phyloP scores from a whole-genome alignment of 768 basidiomycete species.

The Tulasnella sp. region DNA sequence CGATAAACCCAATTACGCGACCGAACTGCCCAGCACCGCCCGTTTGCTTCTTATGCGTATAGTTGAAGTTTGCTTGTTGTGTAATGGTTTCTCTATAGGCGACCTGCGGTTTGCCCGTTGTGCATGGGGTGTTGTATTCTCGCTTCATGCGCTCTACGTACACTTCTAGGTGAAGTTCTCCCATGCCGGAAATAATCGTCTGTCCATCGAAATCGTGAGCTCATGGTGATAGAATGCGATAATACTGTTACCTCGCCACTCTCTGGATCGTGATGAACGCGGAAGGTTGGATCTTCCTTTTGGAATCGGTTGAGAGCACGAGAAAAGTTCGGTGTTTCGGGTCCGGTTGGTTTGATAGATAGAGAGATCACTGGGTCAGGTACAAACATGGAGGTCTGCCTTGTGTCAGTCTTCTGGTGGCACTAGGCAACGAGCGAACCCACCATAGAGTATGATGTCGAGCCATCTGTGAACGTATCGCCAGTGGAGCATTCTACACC shows the following conservation, averaged over 20 bases:
- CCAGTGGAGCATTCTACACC: constrained; percentile 97
- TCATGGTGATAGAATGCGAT: not conserved
- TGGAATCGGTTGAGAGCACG: constrained; percentile 95
- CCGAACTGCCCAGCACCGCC: constrained; percentile 97
- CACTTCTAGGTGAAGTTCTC: constrained; percentile 95
- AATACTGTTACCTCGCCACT: constrained; percentile 65
- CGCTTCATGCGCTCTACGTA: constrained; percentile 98
- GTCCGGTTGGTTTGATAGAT: constrained; percentile 79
- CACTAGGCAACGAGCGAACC: constrained; percentile 21
- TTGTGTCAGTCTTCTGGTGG: not conserved
- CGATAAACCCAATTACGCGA: constrained; percentile 79
- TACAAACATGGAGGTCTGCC: constrained; percentile 92
- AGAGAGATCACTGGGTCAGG: constrained; percentile 98
- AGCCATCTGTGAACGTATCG: constrained; percentile 93
- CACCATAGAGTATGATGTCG: constrained; percentile 87
- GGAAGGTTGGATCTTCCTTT: constrained; percentile 98
- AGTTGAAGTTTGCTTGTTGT: constrained; percentile 65
- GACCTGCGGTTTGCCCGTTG: constrained; percentile 90
- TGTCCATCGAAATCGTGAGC: not conserved
- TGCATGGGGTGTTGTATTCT: constrained; percentile 88
- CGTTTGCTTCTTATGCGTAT: constrained; percentile 96
- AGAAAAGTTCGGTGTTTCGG: constrained; percentile 93
- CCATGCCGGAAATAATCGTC: constrained; percentile 90
- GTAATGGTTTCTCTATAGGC: constrained; percentile 95
- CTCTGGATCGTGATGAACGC: constrained; percentile 87